phyloP scores from a whole-genome alignment of 257 asterid species.

The Scutellaria baicalensis region DNA sequence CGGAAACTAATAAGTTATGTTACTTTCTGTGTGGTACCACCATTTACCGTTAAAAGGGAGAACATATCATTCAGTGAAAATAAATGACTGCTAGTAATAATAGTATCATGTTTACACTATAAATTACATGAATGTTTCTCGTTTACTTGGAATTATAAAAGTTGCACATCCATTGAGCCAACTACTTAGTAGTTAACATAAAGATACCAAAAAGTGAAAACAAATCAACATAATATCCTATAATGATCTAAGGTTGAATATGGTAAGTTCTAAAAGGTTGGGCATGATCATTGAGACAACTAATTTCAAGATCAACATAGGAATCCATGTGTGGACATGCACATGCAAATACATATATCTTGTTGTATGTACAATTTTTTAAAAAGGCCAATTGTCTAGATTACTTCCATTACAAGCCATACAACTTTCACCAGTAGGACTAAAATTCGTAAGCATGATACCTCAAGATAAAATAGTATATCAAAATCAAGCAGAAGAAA shows the following conservation, averaged over 20 bases:
- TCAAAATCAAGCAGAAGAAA: neutral
- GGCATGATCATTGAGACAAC: neutral
- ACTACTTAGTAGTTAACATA: neutral
- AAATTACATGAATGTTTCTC: neutral
- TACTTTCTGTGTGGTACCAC: neutral
- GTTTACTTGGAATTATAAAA: neutral
- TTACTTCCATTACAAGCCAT: neutral
- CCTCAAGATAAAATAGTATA: neutral
- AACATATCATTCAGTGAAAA: neutral
- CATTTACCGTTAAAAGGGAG: neutral
- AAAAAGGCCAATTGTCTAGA: neutral
- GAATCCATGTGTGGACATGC: neutral
- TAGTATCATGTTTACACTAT: neutral
- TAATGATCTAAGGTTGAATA: neutral
- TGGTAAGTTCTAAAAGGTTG: neutral
- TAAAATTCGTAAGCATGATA: neutral
- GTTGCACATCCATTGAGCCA: neutral
- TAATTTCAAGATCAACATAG: neutral
- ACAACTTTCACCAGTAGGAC: neutral
- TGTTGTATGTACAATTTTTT: neutral
- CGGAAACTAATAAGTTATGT: neutral
- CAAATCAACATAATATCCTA: neutral
- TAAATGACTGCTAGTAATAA: neutral
- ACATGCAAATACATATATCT: neutral
- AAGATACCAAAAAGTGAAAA: neutral